Percentiles rank a stretch among this genome's conserved stretches.
These are phyloP conservation scores for Nymphaea thermarum DNA, from an alignment of 164 flowering plant genomes.

Conservation along the genomic window DNA sequence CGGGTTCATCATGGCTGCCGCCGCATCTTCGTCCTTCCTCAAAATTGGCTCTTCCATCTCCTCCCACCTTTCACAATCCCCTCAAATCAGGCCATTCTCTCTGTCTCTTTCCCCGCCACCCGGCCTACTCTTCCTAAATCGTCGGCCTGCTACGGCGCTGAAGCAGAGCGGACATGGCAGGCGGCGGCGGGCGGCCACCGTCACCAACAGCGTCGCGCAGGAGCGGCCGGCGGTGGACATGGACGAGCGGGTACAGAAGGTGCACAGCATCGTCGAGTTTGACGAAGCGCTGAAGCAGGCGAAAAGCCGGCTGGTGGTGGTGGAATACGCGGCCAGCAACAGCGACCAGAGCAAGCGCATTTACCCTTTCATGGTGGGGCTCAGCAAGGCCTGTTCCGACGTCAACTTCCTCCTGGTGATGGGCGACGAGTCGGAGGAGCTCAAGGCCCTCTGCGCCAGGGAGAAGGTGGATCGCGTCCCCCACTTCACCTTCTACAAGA, in stretches of 20 bases:
- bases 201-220: conserved; percentile 10
- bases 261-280: conserved; percentile 62
- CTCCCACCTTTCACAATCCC: not conserved
- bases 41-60: conserved; percentile 1
- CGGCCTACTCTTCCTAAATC: conserved; percentile 3
- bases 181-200: conserved; percentile 16
- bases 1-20: not conserved
- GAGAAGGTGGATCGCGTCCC: conserved; percentile 69
- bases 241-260: conserved; percentile 47
- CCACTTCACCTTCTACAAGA: conserved; percentile 84
- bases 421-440: conserved; percentile 77
- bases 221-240: not conserved
- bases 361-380: conserved; percentile 89
- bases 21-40: conserved; percentile 9
- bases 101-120: conserved; percentile 1
- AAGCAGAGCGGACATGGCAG: not conserved
- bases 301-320: conserved; percentile 70
- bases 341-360: conserved; percentile 47
- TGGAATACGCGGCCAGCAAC: conserved; percentile 60
- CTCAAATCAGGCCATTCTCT: conserved; percentile 1
- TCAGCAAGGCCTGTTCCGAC: conserved; percentile 71
- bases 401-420: conserved; percentile 75
- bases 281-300: conserved; percentile 55
- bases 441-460: conserved; percentile 47
- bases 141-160: conserved; percentile 5